Evolutionary conservation across 768 basidiomycete species (phyloP), one percentile per base, ranked within the genome.

Genomic region (Gautieria morchelliformis): DNA sequence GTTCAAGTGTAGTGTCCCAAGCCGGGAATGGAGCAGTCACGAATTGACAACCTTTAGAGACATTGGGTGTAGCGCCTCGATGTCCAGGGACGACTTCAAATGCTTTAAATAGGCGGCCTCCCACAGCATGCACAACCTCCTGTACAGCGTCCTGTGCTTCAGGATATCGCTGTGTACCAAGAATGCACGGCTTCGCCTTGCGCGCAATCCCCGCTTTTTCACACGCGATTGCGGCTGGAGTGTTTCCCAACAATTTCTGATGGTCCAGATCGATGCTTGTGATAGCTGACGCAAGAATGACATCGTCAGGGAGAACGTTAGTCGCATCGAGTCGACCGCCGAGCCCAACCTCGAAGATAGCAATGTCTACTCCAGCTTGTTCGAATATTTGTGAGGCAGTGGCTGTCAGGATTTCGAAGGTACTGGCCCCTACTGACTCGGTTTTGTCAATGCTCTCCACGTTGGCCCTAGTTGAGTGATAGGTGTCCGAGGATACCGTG

Each of bases 291-390:
- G 85, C 81, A 33, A 92, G 69, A 42, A 94, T 78, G 52, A 72
- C 72, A 0, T 78, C 74, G 46, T 85, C 79, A 2, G 89, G 79
- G 19, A 98, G 80, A 54, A 88, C 78, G 67, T 99, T 99, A 3
- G 96, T 99, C 19, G 96, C 95, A 67, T 98, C 96, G 51, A 86
- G 70, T 3, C 82, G 76, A 5, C 96, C 96, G 0, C 96, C 96
- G 87, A 99, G 85, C 0, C 96, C 95, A 10, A 93, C 94, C 71
- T 99, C 95, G 45, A 96, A 70, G 10, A 98, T 81, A 20, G 84
- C 86, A 40, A 97, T 64, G 62, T 97, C 94, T 6, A 94, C 76
- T n/a, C 71, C 62, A 2, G 72, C 72, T 8, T 71, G 70, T 65
- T 93, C 85, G 64, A 99, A 93, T 46, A 90, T 69, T 42, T 75